Conservation (phyloP, 345 rosid genomes). For the Lumnitzera littorea region DNA sequence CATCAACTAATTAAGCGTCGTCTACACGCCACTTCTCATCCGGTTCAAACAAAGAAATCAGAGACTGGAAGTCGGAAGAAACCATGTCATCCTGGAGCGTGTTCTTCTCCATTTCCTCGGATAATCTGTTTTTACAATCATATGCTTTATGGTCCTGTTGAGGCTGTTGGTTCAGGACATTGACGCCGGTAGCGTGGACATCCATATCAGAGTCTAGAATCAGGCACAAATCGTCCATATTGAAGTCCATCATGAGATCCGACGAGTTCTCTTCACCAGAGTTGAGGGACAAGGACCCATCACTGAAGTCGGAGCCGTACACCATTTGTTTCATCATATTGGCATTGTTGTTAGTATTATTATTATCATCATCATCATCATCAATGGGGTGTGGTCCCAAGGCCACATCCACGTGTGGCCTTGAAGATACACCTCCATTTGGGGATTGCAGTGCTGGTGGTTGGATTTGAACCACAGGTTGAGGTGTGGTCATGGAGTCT, state of each 20-base stretch:
- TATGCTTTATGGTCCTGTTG: not conserved
- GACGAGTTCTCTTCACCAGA: slow-evolving; percentile 2
- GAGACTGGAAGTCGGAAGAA: too few species aligned
- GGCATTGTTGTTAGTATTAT: too few species aligned
- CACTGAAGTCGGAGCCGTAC: slow-evolving; percentile 3
- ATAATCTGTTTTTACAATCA: too few species aligned
- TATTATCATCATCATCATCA: too few species aligned
- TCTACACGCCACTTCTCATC: too few species aligned
- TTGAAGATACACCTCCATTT: too few species aligned
- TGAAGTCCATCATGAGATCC: slow-evolving; percentile 13
- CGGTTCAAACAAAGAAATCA: too few species aligned
- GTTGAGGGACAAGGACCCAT: slow-evolving; percentile 3
- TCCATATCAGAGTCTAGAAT: slow-evolving; percentile 19
- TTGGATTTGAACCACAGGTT: too few species aligned
- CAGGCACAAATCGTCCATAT: slow-evolving; percentile 24
- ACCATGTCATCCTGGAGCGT: too few species aligned
- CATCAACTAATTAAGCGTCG: too few species aligned
- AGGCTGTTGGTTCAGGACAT: not conserved
- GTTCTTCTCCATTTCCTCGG: too few species aligned
- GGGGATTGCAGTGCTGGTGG: too few species aligned
- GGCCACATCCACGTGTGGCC: not conserved
- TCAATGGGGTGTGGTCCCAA: not conserved
- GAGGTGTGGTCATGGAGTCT: not conserved
- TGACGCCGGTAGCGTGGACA: not conserved
- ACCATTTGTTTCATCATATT: slow-evolving; percentile 1